Conservation (phyloP, 1,139 yeast species). For the Sugiyamaella grinbergsii region DNA sequence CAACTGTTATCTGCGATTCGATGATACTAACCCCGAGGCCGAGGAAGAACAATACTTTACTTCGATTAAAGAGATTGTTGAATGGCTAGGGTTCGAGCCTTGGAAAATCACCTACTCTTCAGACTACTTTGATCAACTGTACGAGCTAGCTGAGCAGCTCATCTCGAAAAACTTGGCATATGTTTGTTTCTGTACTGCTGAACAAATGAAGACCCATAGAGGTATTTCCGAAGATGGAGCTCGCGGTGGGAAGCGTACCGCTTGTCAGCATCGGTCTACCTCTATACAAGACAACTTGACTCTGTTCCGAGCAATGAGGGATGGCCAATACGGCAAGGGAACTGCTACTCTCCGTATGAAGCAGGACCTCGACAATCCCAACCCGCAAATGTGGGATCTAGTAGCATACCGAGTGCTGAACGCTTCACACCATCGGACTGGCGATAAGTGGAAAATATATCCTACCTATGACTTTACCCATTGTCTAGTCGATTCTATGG, state of each 20-base stretch:
- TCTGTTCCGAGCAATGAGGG: constrained; percentile 88
- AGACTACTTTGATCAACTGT: constrained; percentile 88
- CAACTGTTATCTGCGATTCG: constrained; percentile 86
- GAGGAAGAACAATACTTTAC: constrained; percentile 91
- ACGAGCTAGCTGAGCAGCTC: constrained; percentile 81
- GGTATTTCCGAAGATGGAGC: constrained; percentile 92
- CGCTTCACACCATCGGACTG: constrained; percentile 95
- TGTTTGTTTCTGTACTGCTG: constrained; percentile 92
- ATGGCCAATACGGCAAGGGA: constrained; percentile 85
- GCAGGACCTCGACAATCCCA: constrained; percentile 86
- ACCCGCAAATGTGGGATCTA: constrained; percentile 99
- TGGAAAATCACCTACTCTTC: constrained; percentile 95
- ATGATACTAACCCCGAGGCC: constrained; percentile 98
- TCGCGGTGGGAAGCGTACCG: constrained; percentile 85
- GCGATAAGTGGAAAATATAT: constrained; percentile 94
- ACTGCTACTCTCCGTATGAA: constrained; percentile 96
- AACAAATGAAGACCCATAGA: constrained; percentile 84
- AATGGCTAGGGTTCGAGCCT: constrained; percentile 92
- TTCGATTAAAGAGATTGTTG: constrained; percentile 79
- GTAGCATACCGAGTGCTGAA: constrained; percentile 96
- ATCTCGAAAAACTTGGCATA: constrained; percentile 74
- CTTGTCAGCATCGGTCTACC: constrained; percentile 72
- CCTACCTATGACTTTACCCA: constrained; percentile 99
- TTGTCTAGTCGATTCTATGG: constrained; percentile 97
- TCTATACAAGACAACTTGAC: constrained; percentile 70